Conservation (phyloP, 129 eudicot species). For the Oenanthe sinensis region DNA sequence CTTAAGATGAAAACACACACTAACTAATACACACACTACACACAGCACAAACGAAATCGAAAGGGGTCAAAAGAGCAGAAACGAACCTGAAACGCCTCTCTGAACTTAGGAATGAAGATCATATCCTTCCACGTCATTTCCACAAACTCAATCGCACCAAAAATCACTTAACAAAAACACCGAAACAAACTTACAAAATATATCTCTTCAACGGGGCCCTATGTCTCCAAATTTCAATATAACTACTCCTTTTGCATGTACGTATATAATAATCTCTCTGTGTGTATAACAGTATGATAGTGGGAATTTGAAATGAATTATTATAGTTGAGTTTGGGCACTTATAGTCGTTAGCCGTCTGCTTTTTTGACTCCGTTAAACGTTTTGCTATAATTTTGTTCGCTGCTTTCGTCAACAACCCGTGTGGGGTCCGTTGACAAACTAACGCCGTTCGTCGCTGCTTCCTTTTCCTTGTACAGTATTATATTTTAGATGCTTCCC, state of each 20-base stretch:
- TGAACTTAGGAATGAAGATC: background rate
- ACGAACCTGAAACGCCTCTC: constrained; percentile 3
- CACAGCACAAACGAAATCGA: background rate
- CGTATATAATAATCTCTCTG: no score
- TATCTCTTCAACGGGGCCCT: background rate
- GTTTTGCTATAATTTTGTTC: background rate
- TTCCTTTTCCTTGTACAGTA: background rate
- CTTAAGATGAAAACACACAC: no score
- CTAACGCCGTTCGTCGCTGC: background rate
- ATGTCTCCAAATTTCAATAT: background rate
- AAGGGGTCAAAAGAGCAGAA: background rate
- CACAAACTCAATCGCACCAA: background rate
- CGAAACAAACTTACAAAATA: background rate
- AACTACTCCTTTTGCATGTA: background rate
- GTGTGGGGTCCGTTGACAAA: background rate
- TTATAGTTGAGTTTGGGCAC: background rate
- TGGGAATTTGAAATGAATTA: constrained; percentile 3
- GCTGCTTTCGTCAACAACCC: background rate
- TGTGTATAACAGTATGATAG: background rate
- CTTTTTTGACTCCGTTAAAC: background rate
- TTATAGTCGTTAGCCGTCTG: constrained; percentile 6
- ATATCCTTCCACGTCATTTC: constrained; percentile 1
- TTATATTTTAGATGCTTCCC: background rate
- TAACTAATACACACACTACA: background rate
- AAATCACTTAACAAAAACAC: background rate